Base-by-base conservation (phyloP, 2,329 filamentous ascomycete species). In the Didymella pomorum region DNA sequence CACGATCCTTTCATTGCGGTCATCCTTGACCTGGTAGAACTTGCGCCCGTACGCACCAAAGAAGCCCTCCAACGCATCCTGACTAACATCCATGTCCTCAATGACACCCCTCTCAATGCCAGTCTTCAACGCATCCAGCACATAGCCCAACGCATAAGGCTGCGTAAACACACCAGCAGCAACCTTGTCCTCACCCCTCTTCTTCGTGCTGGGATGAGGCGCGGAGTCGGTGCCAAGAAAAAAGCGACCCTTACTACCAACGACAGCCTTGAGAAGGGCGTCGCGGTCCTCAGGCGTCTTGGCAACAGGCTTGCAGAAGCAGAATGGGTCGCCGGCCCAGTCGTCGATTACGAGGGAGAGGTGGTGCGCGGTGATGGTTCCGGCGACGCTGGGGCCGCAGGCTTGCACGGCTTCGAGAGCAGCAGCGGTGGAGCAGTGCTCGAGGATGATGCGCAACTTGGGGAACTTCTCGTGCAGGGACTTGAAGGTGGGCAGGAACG, bases 341-440 rank as follows among this genome's bases (percentile, higher is more conserved):
- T 93, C 88, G 69, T 95, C 89, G 16, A 91, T 87, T 12, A 89
- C 92, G 29, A 97, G 83, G 66, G 86, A 92, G 21, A 96, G 82
- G 71, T 97, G 93, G 72, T 97, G 93, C 2, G 92, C 91, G 0
- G 93, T 97, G 65, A 96, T 92, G 10, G 91, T 94, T 4, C 84
- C 89, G 0, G 85, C 89, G 23, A 97, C 94, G 3, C 86, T 90
- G 18, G 88, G 85, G 0, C 92, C 92, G 71, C 92, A 96, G 14
- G 85, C 81, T 64, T 85, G 84, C 33, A 97, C 93, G 0, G 92
- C 88, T 62, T 90, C 86, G 4, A 97, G 82, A 0, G 93, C 93
- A 0, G 90, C 91, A 1, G 87, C 88, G 1, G 92, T 96, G 11
- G 92, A 93, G 82, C 92, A 96, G 79, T 97, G 93, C 80, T 97